Conservation (phyloP, 139 green algal species). For the Coccomyxa sp. region DNA sequence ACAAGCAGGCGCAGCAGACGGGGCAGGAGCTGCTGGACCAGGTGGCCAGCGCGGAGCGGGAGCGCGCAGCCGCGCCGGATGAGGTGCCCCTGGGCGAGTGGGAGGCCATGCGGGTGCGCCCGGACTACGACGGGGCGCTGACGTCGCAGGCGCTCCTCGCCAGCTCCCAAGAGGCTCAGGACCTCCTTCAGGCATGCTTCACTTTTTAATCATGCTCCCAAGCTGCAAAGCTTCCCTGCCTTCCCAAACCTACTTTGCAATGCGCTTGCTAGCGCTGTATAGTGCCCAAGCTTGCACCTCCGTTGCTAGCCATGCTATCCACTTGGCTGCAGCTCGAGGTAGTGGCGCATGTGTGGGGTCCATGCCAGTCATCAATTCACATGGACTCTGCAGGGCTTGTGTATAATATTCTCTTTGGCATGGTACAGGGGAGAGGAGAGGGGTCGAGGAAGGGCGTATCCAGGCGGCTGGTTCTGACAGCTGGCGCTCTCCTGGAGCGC, state of each 20-base stretch:
- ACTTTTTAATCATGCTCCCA: too few species aligned
- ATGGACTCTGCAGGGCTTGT: too few species aligned
- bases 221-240: too few species aligned
- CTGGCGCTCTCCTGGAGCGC: slow-evolving; percentile 58
- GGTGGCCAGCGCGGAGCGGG: slow-evolving; percentile 24
- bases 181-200: slow-evolving; percentile 9
- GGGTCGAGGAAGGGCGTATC: slow-evolving; percentile 10
- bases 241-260: too few species aligned
- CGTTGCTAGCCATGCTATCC: too few species aligned
- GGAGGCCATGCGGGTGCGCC: slow-evolving; percentile 43
- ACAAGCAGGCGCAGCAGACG: background rate
- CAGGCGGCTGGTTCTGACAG: slow-evolving; percentile 61
- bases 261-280: too few species aligned
- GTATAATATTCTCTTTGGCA: too few species aligned
- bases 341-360: too few species aligned
- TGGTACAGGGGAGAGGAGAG: slow-evolving; percentile 3
- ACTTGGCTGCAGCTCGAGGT: too few species aligned
- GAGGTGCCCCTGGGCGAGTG: slow-evolving; percentile 55
- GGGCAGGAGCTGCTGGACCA: slow-evolving; percentile 24
- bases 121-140: background rate
- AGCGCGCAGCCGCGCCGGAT: slow-evolving; percentile 9
- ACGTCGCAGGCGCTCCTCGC: slow-evolving; percentile 1
- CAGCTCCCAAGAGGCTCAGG: background rate
- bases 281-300: too few species aligned
- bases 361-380: too few species aligned